Percentiles rank a stretch among this genome's conserved stretches.
phyloP scores from a whole-genome alignment of 2,329 filamentous ascomycete genomes.

The Cordyceps sp. region DNA sequence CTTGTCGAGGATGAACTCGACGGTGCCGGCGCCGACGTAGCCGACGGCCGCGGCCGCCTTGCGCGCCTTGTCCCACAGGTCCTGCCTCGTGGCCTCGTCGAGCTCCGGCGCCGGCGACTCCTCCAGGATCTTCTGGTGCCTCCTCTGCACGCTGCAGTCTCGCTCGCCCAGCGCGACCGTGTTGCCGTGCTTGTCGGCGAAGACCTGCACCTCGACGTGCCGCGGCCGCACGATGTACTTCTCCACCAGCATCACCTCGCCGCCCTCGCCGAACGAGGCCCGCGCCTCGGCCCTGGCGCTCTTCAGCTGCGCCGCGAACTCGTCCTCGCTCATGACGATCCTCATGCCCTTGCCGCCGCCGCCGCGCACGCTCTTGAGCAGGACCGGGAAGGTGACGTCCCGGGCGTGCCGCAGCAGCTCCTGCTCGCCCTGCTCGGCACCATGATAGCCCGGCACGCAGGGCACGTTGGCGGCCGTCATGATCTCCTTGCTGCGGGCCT shows the following conservation, averaged over 20 bases:
- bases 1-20: constrained; percentile 82
- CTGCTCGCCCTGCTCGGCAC: constrained; percentile 55
- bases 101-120: constrained; percentile 67
- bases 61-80: constrained; percentile 50
- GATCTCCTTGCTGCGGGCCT: constrained; percentile 85
- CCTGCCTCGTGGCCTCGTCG: constrained; percentile 37
- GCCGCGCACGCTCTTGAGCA: constrained; percentile 66
- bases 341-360: constrained; percentile 78
- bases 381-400: constrained; percentile 51
- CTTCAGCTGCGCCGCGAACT: constrained; percentile 53
- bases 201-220: constrained; percentile 83
- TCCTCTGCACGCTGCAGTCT: constrained; percentile 73
- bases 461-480: constrained; percentile 92
- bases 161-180: constrained; percentile 75
- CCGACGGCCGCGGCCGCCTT: constrained; percentile 55
- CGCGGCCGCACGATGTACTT: constrained; percentile 63
- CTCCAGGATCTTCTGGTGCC: constrained; percentile 84
- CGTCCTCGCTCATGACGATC: constrained; percentile 49
- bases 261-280: constrained; percentile 64
- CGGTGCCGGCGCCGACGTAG: constrained; percentile 81
- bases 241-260: constrained; percentile 72
- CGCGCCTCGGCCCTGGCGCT: constrained; percentile 61
- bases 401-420: constrained; percentile 51
- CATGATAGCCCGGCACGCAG: constrained; percentile 93
- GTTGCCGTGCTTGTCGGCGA: constrained; percentile 65